Evolutionary conservation across 148 eudicot genomes (phyloP), one percentile per base, ranked within the genome.

Genomic region (Silene conica): DNA sequence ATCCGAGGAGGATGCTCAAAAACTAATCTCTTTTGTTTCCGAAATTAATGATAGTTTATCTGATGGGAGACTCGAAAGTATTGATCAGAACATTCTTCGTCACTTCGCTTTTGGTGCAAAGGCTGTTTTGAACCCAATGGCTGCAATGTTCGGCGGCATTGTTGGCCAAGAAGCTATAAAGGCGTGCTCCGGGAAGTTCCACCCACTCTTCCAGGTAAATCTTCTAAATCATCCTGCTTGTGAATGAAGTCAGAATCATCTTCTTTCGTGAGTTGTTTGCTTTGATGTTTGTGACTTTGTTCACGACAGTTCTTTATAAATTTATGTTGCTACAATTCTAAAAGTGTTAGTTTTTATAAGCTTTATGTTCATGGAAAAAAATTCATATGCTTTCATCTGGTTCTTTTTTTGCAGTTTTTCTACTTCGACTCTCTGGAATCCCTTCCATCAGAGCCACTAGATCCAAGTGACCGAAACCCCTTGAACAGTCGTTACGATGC

Each of bases 121-220:
- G 82, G 92, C 92, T 57, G 89, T 90, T 57, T 71, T 90, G 48
- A 90, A 86, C 80, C 92, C 92, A 65, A 86, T 90, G 96, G 91
- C 92, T 78, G 89, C 95, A 4, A 88, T 88, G 90, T 90, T 90
- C 82, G 95, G 95, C 61, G 95, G 95, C 72, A 86, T 90, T 83
- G 95, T 90, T 79, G 95, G 95, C 38, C 95, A 90, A 80, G 95
- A 90, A 85, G 88, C 88, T 68, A 80, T 90, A 34, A 90, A 90
- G 83, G 95, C 95, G 61, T 90, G 95, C 82, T 90, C 95, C 63
- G 91, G 90, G 62, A 90, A 90, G 80, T 90, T 90, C 76, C 92
- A 90, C 74, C 95, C 95, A 41, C 87, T 90, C 50, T 83, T 81
- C 76, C 95, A 90, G 92, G 95, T 87, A 73, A 52, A 82, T 75